Evolutionary conservation across 768 basidiomycete species (phyloP).

Genomic region (Phlebiopsis gigantea): DNA sequence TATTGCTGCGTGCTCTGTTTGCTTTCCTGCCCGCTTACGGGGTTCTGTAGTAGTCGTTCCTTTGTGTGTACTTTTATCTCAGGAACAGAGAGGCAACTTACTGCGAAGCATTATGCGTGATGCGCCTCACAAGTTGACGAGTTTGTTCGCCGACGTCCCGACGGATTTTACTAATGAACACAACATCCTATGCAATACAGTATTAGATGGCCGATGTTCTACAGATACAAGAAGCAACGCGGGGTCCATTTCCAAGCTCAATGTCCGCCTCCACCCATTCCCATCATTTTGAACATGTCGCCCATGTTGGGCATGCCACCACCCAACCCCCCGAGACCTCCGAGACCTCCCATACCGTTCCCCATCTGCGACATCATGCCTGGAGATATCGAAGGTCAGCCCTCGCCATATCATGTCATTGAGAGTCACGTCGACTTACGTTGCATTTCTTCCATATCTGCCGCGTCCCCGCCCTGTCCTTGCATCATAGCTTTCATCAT

Average conservation of each 20-base stretch:
- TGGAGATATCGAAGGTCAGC: constrained; percentile 25
- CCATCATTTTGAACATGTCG: constrained; percentile 86
- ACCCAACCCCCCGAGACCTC: constrained; percentile 50
- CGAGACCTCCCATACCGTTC: constrained; percentile 29
- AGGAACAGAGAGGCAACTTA: constrained; percentile 27
- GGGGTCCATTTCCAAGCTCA: constrained; percentile 4
- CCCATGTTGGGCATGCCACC: constrained; percentile 67
- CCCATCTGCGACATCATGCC: constrained; percentile 92
- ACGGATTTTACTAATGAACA: background rate
- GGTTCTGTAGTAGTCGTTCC: constrained; percentile 26
- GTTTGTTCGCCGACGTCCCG: background rate
- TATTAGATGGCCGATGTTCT: constrained; percentile 3
- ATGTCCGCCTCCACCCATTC: constrained; percentile 50
- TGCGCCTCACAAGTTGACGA: constrained; percentile 5
- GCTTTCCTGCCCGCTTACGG: constrained; percentile 17
- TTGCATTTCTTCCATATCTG: constrained; percentile 95
- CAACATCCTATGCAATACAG: constrained; percentile 3
- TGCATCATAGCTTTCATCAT: constrained; percentile 99
- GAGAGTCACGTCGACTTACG: constrained; percentile 39
- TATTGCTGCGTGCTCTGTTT: constrained; percentile 23
- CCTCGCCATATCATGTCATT: constrained; percentile 3
- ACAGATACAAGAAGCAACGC: constrained; percentile 5
- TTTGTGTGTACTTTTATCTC: constrained; percentile 25
- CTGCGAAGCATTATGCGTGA: constrained; percentile 17
- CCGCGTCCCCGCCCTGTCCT: constrained; percentile 82